Evolutionary conservation across 1,139 yeast species (phyloP), one percentile per base, ranked within the genome.

Genomic region (Taphrina flavorubra): DNA sequence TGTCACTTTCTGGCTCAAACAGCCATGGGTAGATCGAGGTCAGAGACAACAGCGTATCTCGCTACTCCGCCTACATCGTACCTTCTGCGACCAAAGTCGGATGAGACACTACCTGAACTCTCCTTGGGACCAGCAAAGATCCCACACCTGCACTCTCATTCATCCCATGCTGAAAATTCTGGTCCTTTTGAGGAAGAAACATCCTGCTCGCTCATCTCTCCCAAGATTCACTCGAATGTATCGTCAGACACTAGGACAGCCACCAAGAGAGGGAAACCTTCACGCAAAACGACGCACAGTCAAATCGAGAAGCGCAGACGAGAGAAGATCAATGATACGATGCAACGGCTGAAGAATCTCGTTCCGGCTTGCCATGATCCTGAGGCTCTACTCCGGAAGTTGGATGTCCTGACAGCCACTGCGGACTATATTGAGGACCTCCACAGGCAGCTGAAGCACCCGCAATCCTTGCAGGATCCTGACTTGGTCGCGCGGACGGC

Each of bases 281-380:
- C 74, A 1, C 79, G 89, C 79, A 77, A 82, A 72, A 80, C 83
- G 6, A 86, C 90, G 42, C 96, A 90, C 77, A 86, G 91, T 7
- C 87, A 88, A 59, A 90, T 90, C 72, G 96, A 90, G 76, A 88
- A 90, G 74, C 84, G 91, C 74, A 82, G 96, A 73, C 80, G 96
- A 69, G 84, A 87, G 69, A 88, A 89, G 76, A 88, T 90, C 80
- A 90, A 90, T 77, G 81, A 92, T 70, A 95, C 90, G 77, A 90
- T 89, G 76, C 95, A 89, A 75, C 92, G 94, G 1, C 81, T 90
- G 71, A 88, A 90, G 75, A 86, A 84, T 74, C 79, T 90, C 65
- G 87, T 90, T 25, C 96, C 96, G 1, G 92, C 95, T 13, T 90
- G 96, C 76, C 79, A 89, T 51, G 77, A 79, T 39, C 79, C 82